Percentiles rank a stretch among this genome's conserved stretches.
These are phyloP conservation scores for Cryphonectria japonica DNA, from an alignment of 2,329 filamentous ascomycete species.

Conservation along the genomic window DNA sequence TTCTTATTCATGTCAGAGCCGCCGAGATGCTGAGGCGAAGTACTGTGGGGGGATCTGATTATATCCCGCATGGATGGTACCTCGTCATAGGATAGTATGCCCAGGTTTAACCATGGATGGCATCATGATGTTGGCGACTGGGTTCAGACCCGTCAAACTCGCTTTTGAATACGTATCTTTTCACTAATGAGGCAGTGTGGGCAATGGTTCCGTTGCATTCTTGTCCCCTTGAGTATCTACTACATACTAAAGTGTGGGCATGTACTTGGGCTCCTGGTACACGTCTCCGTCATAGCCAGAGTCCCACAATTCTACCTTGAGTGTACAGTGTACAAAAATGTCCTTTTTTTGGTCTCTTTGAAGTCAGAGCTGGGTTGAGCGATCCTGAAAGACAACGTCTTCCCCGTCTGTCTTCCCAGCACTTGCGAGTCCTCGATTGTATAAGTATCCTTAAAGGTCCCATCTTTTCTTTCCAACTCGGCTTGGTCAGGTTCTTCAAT, in stretches of 20 bases:
- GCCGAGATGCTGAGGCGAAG: conserved; percentile 7
- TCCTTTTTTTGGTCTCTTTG: conserved; percentile 13
- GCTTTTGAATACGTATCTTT: conserved; percentile 3
- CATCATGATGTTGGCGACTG: conserved; percentile 23
- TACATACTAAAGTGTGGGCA: not conserved
- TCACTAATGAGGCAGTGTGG: conserved; percentile 8
- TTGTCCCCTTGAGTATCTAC: conserved; percentile 3
- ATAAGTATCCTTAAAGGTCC: conserved; percentile 26
- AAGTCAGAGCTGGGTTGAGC: conserved; percentile 9
- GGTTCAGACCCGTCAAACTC: conserved; percentile 12
- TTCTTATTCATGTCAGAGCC: conserved; percentile 3
- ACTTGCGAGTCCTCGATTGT: conserved; percentile 12
- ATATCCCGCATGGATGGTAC: conserved; percentile 11
- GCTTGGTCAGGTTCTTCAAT: not conserved
- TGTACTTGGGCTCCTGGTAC: not conserved
- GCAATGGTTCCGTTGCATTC: not conserved
- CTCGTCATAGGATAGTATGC: conserved; percentile 3
- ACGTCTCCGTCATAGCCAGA: conserved; percentile 3
- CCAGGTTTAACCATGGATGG: not conserved
- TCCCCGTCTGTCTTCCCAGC: conserved; percentile 5
- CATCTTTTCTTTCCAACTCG: conserved; percentile 10
- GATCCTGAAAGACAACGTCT: conserved; percentile 12
- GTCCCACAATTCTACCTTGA: conserved; percentile 23
- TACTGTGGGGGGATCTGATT: not conserved
- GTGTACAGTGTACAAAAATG: conserved; percentile 15